Evolutionary conservation across 805 yeast genomes (phyloP), one percentile per base, ranked within the genome.

Genomic region (Metschnikowia reukaufii): DNA sequence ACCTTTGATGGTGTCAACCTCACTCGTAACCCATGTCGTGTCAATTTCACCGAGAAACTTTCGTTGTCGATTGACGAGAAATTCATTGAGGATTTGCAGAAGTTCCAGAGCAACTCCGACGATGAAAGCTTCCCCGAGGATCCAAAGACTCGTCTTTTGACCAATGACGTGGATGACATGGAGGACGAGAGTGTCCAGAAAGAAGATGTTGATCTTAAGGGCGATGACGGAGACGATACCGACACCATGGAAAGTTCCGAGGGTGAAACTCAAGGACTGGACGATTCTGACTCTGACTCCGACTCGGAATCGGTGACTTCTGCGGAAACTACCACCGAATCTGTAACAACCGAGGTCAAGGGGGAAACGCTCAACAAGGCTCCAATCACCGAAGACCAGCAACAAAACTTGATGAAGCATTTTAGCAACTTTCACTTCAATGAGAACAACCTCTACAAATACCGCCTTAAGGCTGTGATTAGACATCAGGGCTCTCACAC

Each of bases 401-500:
- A 68, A 2, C 63, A 62, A 43, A 58, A 66, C 43, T 58, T 72
- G 47, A 61, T 60, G 39, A 60, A 60, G 17, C 73, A 69, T 47
- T 71, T 70, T 61, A 58, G 68, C 51, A 48, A 65, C 51, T 57
- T 68, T 53, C 65, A 70, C 50, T 70, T 69, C 60, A 66, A 65
- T 54, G 75, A 69, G 7, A 70, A 71, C 47, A 73, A 69, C 51
- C 62, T 61, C 29, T 69, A 65, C 49, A 74, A 68, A 34, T 90
- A 88, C 62, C 70, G 72, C 49, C 72, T 94, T 31, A 78, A 76
- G 51, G 86, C 97, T 0, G 70, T 88, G 51, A 82, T 94, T 16
- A 78, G 90, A 54, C 98, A 94, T 62, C 81, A 83, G 38, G 99
- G 99, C 0, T 82, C 92, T 1, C 97, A 91, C 64, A 77, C 83